Base-by-base conservation (phyloP, 1,284 basidiomycete species). In the Boletus mariae region DNA sequence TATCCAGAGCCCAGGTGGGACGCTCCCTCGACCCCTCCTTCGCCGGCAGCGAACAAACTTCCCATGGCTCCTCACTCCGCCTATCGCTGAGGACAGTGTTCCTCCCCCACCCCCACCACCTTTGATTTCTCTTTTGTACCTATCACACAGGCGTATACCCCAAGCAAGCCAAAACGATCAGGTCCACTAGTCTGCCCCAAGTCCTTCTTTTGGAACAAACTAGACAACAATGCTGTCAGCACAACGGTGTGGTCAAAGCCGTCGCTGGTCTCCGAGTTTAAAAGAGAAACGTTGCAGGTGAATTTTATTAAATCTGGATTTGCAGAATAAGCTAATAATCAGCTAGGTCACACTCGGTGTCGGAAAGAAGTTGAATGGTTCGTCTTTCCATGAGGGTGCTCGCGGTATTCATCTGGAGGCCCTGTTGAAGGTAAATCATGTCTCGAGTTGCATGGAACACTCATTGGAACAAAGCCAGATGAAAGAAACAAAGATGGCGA, bases 151-250 rank as follows among this genome's bases (percentile, higher is more conserved):
- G 5, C 63, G 62, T 68, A 65, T 56, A 61, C 65, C 50, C 63
- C 61, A 48, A 53, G 61, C 46, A 69, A 69, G 53, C 55, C 60
- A 38, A 71, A 67, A 69, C 55, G 60, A 62, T 28, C 63, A 59
- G 40, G 73, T 67, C 35, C 83, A 81, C 15, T 85, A 55, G 17
- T 20, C 17, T 1, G 17, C 17, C 70, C 93, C 49, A 90, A 88
- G 69, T 89, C 92, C 0, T 92, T 96, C 71, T 94, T 94, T 69
- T 96, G 94, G 93, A 89, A 85, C 59, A 95, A 96, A 63, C 58
- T 94, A 8, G 72, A 78, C 8, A 69, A 69, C 6, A 65, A 76
- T 17, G 64, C 68, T 9, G 65, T 79, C 3, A 26, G 60, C 65
- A 15, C 68, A 3, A 90, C 88, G 0, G 78, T 95, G 5, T 96